A percentile compares a stretch with the other conserved stretches of the same genome.
phyloP scores from a whole-genome alignment of 2,329 filamentous ascomycete genomes.

The Cercospora sojina region DNA sequence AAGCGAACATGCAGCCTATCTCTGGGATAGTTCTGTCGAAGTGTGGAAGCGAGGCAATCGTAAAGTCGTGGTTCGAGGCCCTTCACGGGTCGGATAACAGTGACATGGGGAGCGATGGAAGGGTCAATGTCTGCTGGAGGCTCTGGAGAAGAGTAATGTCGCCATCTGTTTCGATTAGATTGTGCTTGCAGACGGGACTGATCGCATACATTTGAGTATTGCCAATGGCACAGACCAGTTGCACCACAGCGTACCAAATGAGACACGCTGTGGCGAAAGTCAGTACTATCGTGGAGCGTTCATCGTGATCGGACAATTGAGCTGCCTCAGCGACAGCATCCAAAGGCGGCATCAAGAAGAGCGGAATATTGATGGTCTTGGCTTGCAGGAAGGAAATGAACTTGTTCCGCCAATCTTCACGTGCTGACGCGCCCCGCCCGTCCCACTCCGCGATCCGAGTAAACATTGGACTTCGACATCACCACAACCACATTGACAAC shows the following conservation, averaged over 20 bases:
- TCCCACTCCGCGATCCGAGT: constrained; percentile 2
- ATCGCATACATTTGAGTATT: constrained; percentile 57
- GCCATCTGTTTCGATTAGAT: constrained; percentile 48
- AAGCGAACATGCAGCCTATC: constrained; percentile 76
- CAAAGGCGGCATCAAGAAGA: constrained; percentile 28
- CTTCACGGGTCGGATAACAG: constrained; percentile 89
- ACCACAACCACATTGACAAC: not conserved
- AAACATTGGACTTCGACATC: constrained; percentile 1
- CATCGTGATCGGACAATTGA: constrained; percentile 16
- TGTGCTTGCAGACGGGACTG: not conserved
- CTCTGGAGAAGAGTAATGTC: constrained; percentile 50
- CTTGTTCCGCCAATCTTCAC: constrained; percentile 4
- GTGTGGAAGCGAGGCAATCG: constrained; percentile 85
- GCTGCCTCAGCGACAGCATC: constrained; percentile 28
- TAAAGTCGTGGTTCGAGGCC: constrained; percentile 87
- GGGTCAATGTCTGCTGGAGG: constrained; percentile 26
- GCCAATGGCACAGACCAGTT: constrained; percentile 58
- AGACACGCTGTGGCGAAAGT: constrained; percentile 33
- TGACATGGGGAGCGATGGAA: constrained; percentile 70
- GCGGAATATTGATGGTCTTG: not conserved
- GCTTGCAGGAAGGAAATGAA: not conserved
- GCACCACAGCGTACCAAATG: constrained; percentile 48
- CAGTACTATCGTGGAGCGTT: constrained; percentile 28
- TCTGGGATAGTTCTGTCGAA: constrained; percentile 75
- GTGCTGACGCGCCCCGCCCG: not conserved